Base-by-base conservation (phyloP, 2,329 filamentous ascomycete genomes). In the Ceratocystis albifundus region DNA sequence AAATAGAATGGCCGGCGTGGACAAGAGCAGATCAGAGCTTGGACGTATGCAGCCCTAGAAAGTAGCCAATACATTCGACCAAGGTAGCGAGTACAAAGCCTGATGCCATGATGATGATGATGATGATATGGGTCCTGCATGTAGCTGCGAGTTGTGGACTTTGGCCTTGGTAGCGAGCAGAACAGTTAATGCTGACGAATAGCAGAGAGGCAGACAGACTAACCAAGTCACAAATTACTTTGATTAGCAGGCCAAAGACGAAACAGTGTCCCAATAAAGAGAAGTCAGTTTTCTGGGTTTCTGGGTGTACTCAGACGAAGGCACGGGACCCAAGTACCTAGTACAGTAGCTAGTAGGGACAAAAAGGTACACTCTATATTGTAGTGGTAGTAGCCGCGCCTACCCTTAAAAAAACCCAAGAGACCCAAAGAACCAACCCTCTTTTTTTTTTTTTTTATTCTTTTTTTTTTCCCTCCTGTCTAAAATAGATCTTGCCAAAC, bases 381-480 rank as follows among this genome's bases (percentile, higher is more conserved):
- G 12, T 10, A 36, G 32, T 36, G 2, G 32, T 36, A 12, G 36
- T 41, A 41, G 36, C 36, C 25, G 30, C 48, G 12, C 53, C 7
- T 59, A 57, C 53, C 53, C 53, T 59, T n/a, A 25, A 25, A 59
- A 28, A 55, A 59, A 17, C 63, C 5, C 28, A 12, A 12, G 48
- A 53, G 12, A 53, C 48, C 48, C 25, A 50, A 22, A 55, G 41
- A 55, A 44, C 46, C 59, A 61, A 46, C 41, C 65, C 61, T 62
- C 50, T 62, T 61, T 61, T 53, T 64, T 67, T 61, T 61, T 41
- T 64, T 67, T 61, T 61, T 41, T n/a, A n/a, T n/a, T n/a, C n/a
- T n/a, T 62, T 61, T 61, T 53, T 64, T 67, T 61, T 61, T 41
- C n/a, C 48, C 17, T 22, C 53, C 53, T 17, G 45, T 41, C 61